A percentile compares a stretch with the other conserved stretches of the same genome.
These are phyloP conservation scores for Phytophthora syringae DNA, from an alignment of 352 stramenopile genomes.

Conservation along the genomic window DNA sequence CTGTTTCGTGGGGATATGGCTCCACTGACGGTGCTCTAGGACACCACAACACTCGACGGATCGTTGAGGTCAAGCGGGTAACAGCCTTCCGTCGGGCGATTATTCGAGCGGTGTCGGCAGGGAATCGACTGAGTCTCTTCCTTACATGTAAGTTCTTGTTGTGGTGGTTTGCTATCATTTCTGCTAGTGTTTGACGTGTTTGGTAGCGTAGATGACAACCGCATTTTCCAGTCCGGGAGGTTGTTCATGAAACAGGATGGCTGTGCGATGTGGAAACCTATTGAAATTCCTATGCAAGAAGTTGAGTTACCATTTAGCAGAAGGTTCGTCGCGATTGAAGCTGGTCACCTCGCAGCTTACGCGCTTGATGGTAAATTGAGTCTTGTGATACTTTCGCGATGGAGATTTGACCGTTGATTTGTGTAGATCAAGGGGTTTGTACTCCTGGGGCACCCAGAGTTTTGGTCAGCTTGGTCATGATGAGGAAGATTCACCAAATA, in stretches of 20 bases:
- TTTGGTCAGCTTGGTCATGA: conserved; percentile 68
- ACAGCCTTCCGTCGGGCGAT: conserved; percentile 45
- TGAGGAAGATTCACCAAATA: background rate
- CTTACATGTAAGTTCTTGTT: conserved; percentile 41
- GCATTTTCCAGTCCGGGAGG: conserved; percentile 57
- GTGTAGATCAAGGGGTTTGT: conserved; percentile 48
- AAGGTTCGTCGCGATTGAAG: conserved; percentile 48
- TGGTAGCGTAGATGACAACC: conserved; percentile 30
- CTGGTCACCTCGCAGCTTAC: conserved; percentile 62
- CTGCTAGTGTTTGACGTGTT: conserved; percentile 3
- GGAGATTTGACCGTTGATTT: background rate
- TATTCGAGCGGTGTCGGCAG: conserved; percentile 51
- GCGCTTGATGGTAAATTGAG: conserved; percentile 52
- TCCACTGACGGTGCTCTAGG: conserved; percentile 52
- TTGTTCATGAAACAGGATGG: conserved; percentile 66
- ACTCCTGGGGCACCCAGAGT: conserved; percentile 61
- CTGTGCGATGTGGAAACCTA: conserved; percentile 56
- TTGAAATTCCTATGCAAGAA: conserved; percentile 30
- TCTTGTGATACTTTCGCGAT: background rate
- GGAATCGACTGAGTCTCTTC: conserved; percentile 68
- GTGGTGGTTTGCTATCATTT: background rate
- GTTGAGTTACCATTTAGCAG: conserved; percentile 5
- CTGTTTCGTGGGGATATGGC: conserved; percentile 68
- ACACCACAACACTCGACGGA: conserved; percentile 36
- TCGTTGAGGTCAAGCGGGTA: conserved; percentile 40